These are phyloP conservation scores for Phytophthora multivora DNA, from an alignment of 352 stramenopile species.

Conservation along the genomic window DNA sequence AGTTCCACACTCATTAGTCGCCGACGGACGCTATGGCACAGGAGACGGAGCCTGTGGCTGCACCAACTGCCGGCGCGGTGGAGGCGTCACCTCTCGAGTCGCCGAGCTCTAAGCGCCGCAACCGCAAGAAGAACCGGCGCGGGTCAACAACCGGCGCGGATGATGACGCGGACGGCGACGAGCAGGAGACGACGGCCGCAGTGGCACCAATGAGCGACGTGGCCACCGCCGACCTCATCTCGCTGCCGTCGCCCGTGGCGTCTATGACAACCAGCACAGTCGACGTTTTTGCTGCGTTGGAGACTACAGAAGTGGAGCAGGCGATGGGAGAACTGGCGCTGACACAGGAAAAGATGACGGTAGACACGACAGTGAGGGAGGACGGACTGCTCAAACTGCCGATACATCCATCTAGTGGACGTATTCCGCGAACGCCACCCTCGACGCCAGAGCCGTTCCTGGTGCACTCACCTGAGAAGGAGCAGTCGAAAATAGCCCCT, in stretches of 20 bases:
- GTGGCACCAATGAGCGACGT: slow-evolving; percentile 8
- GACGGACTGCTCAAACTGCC: slow-evolving; percentile 26
- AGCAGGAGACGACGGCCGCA: slow-evolving; percentile 1
- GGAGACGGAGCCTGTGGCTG: slow-evolving; percentile 20
- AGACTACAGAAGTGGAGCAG: slow-evolving; percentile 10
- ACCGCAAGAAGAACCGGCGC: slow-evolving; percentile 29
- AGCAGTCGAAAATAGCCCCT: slow-evolving; percentile 21
- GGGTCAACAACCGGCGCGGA: neutral
- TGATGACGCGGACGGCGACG: slow-evolving; percentile 9
- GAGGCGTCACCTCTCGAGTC: slow-evolving; percentile 9
- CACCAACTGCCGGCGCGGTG: too few relatives aligned
- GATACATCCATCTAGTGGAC: slow-evolving; percentile 28
- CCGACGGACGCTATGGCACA: slow-evolving; percentile 23
- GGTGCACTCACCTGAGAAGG: slow-evolving; percentile 34
- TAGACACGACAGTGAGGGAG: slow-evolving; percentile 3
- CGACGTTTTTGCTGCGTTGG: slow-evolving; percentile 20
- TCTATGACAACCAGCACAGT: slow-evolving; percentile 6
- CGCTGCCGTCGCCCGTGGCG: slow-evolving; percentile 48
- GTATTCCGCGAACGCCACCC: slow-evolving; percentile 26
- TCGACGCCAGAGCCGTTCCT: slow-evolving; percentile 23
- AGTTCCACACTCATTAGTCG: neutral
- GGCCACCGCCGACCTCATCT: slow-evolving; percentile 37
- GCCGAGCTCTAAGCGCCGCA: slow-evolving; percentile 25
- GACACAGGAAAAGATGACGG: neutral
- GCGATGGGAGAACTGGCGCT: slow-evolving; percentile 20